phyloP scores from a whole-genome alignment of 495 filamentous ascomycete genomes.

The Xanthoparmelia taractica region DNA sequence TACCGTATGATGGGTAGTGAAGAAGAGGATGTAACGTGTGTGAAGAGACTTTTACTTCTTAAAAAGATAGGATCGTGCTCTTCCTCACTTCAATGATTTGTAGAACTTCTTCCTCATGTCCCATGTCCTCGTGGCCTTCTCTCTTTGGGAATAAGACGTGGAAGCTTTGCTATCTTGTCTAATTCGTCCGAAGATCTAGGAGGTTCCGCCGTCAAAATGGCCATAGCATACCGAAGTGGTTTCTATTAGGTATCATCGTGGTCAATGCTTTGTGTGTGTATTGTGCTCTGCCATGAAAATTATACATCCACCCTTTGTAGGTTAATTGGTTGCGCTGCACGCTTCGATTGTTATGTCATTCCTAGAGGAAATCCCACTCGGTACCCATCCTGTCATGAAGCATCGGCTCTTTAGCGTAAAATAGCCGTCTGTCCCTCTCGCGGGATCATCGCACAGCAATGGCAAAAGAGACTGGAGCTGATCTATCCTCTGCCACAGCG shows the following conservation, averaged over 20 bases:
- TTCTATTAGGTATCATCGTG: not conserved
- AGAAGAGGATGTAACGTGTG: too few species aligned
- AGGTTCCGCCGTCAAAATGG: not conserved
- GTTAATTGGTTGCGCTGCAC: not conserved
- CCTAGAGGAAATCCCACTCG: not conserved
- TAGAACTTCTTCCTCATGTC: too few species aligned
- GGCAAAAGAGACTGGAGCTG: not conserved
- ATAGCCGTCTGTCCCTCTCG: not conserved
- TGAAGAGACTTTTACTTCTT: too few species aligned
- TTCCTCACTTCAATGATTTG: too few species aligned
- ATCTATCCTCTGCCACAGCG: not conserved
- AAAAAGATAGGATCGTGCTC: too few species aligned
- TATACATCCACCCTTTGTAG: not conserved
- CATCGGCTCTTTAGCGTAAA: not conserved
- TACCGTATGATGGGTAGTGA: too few species aligned
- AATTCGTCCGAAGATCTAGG: not conserved
- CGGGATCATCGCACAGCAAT: not conserved
- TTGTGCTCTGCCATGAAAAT: not conserved
- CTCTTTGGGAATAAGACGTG: too few species aligned
- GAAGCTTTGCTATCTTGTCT: not conserved
- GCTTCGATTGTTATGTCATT: not conserved
- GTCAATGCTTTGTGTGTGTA: not conserved
- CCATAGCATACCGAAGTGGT: not conserved
- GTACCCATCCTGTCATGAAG: not conserved
- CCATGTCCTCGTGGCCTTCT: too few species aligned